These are phyloP conservation scores for Cyclocybe cylindracea DNA, from an alignment of 768 basidiomycete genomes.

Conservation along the genomic window DNA sequence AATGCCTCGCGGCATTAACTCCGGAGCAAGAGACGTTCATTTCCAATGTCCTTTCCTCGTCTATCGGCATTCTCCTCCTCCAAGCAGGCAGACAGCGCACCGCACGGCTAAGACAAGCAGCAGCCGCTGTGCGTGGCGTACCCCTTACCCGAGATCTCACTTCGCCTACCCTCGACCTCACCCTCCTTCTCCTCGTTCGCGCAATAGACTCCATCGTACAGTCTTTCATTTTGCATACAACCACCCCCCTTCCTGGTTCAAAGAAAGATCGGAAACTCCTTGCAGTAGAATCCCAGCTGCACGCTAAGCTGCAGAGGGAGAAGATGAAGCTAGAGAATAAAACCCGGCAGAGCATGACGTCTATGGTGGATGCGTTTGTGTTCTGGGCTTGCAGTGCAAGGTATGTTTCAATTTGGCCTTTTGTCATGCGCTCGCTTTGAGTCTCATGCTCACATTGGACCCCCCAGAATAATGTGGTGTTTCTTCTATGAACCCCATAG, in stretches of 20 bases:
- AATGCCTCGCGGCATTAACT: conserved; percentile 28
- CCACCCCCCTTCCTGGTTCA: conserved; percentile 4
- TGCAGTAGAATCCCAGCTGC: conserved; percentile 14
- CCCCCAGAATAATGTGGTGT: conserved; percentile 82
- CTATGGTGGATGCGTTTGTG: conserved; percentile 62
- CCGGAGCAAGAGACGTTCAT: conserved; percentile 56
- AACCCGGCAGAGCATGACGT: conserved; percentile 32
- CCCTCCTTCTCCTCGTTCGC: conserved; percentile 65
- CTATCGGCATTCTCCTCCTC: conserved; percentile 56
- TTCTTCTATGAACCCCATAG: conserved; percentile 78
- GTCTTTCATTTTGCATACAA: conserved; percentile 39
- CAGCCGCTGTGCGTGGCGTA: background rate
- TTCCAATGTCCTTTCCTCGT: conserved; percentile 56
- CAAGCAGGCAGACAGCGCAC: conserved; percentile 47
- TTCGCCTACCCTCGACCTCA: conserved; percentile 70
- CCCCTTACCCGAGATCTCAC: conserved; percentile 14
- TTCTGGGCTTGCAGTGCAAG: conserved; percentile 82
- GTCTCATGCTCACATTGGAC: conserved; percentile 7
- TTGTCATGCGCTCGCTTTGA: background rate
- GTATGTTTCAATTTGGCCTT: conserved; percentile 34
- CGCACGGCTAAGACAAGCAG: conserved; percentile 13
- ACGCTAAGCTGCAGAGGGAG: conserved; percentile 25
- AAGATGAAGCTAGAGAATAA: conserved; percentile 26
- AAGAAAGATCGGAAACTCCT: background rate
- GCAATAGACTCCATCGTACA: conserved; percentile 68